Evolutionary conservation across 2,329 filamentous ascomycete genomes (phyloP).

Genomic region (Arthrinium phaeospermum): DNA sequence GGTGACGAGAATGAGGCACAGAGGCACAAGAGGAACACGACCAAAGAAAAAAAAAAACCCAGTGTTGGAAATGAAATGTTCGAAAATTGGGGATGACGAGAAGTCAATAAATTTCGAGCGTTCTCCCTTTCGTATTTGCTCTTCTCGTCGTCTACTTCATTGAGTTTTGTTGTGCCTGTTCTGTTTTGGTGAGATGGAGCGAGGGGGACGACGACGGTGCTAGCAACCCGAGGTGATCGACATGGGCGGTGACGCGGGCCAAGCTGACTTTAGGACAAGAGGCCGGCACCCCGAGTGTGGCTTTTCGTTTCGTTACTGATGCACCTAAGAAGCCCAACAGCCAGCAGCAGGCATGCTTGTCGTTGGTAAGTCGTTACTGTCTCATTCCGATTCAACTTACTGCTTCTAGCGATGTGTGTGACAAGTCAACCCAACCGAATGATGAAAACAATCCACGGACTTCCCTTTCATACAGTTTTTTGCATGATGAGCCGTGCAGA

Average conservation of each 20-base stretch:
- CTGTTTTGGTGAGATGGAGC: neutral
- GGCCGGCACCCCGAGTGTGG: neutral
- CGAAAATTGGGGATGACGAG: neutral
- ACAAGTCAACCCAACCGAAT: neutral
- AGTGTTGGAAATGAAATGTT: neutral
- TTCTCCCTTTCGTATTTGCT: neutral
- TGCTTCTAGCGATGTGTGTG: neutral
- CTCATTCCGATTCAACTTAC: neutral
- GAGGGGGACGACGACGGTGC: neutral
- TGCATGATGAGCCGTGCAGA: conserved; percentile 19
- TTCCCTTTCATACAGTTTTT: conserved; percentile 13
- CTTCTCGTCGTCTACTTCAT: neutral
- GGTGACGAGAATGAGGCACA: neutral
- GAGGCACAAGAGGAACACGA: neutral
- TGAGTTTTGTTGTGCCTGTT: neutral
- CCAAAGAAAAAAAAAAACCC: neutral
- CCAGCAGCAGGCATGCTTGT: neutral
- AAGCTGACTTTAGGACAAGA: neutral
- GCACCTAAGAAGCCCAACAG: neutral
- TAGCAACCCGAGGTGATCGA: neutral
- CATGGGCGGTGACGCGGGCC: neutral
- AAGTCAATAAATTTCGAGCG: neutral
- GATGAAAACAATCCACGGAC: conserved; percentile 11
- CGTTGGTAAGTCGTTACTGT: neutral
- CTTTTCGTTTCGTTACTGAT: neutral